A percentile compares a stretch with the other conserved stretches of the same genome.
phyloP scores from a whole-genome alignment of 805 yeast species.

The Myxozyma geophila region DNA sequence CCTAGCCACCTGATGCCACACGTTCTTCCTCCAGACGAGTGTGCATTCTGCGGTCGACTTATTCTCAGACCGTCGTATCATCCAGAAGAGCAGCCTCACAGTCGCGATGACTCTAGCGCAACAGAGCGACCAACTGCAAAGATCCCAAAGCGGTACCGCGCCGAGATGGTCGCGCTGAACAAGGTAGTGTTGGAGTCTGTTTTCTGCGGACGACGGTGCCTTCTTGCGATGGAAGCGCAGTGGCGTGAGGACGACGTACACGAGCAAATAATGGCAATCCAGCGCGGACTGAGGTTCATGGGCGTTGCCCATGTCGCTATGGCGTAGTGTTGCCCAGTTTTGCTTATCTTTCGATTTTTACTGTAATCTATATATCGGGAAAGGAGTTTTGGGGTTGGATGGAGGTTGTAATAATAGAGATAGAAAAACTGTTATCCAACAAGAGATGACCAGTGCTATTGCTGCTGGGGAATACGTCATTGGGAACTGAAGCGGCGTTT shows the following conservation, averaged over 20 bases:
- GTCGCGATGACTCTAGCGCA: not conserved
- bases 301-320: conserved; percentile 9
- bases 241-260: conserved; percentile 33
- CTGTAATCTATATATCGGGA: not conserved
- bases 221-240: conserved; percentile 16
- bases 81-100: not conserved
- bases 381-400: not conserved
- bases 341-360: not conserved
- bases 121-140: not conserved
- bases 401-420: too few species aligned
- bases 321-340: not conserved
- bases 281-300: conserved; percentile 32
- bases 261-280: conserved; percentile 26
- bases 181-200: conserved; percentile 29
- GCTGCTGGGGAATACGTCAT: too few species aligned
- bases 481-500: too few species aligned
- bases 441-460: too few species aligned
- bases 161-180: conserved; percentile 20
- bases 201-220: conserved; percentile 30
- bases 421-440: too few species aligned
- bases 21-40: conserved; percentile 28
- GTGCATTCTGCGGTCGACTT: conserved; percentile 24
- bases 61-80: conserved; percentile 10
- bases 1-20: conserved; percentile 27
- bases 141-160: conserved; percentile 21